Conservation (phyloP, 306 rosid species). For the Pachyrhizus erosus region DNA sequence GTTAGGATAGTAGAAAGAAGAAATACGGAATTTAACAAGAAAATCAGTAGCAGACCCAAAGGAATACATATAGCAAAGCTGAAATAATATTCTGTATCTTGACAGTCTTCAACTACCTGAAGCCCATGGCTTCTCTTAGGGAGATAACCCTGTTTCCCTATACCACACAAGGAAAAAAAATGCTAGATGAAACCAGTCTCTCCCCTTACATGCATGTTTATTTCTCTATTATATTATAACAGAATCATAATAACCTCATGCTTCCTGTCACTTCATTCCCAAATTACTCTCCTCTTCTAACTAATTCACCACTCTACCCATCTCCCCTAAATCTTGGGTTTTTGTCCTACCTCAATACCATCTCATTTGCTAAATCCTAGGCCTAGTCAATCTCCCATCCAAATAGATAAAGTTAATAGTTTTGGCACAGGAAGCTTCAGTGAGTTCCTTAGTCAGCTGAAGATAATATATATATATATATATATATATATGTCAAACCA, state of each 20-base stretch:
- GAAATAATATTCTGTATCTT: background rate
- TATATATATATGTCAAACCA: no score
- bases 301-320: background rate
- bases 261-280: background rate
- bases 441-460: no score
- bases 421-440: no score
- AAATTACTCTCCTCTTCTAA: background rate
- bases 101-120: background rate
- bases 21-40: background rate
- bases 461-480: no score
- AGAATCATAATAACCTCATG: background rate
- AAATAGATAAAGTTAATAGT: no score
- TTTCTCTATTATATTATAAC: background rate
- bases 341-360: background rate
- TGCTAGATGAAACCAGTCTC: background rate
- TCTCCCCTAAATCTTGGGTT: background rate
- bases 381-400: background rate
- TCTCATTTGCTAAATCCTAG: background rate
- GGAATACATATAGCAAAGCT: background rate
- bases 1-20: background rate
- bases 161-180: background rate
- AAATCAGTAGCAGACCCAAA: background rate
- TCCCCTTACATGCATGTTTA: background rate
- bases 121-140: background rate
- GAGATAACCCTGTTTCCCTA: background rate